Evolutionary conservation across 2,329 filamentous ascomycete species (phyloP).

Genomic region (Epichloe baconii): DNA sequence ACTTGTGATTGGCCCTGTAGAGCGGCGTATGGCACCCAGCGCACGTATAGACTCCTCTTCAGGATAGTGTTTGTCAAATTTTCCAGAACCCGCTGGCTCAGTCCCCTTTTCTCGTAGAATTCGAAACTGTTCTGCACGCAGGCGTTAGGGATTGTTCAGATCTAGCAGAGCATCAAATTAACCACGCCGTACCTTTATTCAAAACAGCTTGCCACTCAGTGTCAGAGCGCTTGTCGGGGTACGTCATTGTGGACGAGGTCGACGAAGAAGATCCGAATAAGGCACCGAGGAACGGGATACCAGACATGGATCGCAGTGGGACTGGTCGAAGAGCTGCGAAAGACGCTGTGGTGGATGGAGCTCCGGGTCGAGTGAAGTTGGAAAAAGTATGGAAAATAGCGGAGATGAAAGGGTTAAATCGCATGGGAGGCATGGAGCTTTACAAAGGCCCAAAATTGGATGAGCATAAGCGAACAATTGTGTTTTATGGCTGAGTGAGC

Average conservation of each 20-base stretch:
- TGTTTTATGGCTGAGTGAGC: not conserved
- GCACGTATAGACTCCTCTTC: conserved; percentile 66
- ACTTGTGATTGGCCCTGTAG: conserved; percentile 90
- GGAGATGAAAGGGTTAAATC: conserved; percentile 34
- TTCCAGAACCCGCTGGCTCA: conserved; percentile 65
- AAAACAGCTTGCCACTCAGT: conserved; percentile 86
- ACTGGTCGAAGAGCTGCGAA: conserved; percentile 14
- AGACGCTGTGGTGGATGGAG: conserved; percentile 8
- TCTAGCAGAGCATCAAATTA: not conserved
- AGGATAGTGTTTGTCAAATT: conserved; percentile 79
- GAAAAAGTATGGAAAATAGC: conserved; percentile 35
- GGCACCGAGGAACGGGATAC: conserved; percentile 64
- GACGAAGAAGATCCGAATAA: conserved; percentile 51
- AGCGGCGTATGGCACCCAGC: conserved; percentile 72
- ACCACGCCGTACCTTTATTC: conserved; percentile 32
- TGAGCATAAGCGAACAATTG: not conserved
- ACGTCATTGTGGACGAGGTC: conserved; percentile 48
- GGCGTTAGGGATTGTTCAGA: conserved; percentile 5
- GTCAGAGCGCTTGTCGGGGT: conserved; percentile 67
- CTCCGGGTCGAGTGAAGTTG: conserved; percentile 24
- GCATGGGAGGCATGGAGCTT: conserved; percentile 27
- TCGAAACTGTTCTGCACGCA: conserved; percentile 72
- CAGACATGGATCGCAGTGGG: conserved; percentile 50
- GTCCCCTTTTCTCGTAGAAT: conserved; percentile 88
- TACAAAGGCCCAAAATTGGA: not conserved